Percentiles rank a stretch among this genome's conserved stretches.
Conservation (phyloP, 164 flowering plant genomes). For the Nymphaea colorata region DNA sequence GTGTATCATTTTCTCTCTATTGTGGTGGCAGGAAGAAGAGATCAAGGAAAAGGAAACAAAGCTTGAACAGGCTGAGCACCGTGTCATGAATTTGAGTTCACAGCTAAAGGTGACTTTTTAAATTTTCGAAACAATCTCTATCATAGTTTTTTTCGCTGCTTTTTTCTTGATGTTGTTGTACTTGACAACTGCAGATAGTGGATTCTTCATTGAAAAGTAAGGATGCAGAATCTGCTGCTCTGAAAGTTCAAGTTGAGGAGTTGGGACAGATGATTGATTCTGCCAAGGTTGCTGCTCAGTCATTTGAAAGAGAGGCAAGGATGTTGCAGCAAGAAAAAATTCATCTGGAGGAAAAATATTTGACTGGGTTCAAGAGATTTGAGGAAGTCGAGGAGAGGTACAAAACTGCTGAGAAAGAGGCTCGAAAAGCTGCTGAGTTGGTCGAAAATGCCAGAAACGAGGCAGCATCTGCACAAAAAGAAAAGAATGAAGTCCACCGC, state of each 20-base stretch:
- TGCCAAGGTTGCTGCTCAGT: slow-evolving; percentile 47
- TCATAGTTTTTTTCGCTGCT: neutral
- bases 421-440: slow-evolving; percentile 66
- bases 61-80: slow-evolving; percentile 74
- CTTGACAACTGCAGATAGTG: slow-evolving; percentile 53
- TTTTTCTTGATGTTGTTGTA: neutral
- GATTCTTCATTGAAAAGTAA: slow-evolving; percentile 64
- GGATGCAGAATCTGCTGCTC: slow-evolving; percentile 43
- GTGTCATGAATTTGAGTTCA: slow-evolving; percentile 52
- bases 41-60: slow-evolving; percentile 54
- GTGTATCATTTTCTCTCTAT: neutral
- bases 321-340: slow-evolving; percentile 66
- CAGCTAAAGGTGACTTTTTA: slow-evolving; percentile 57
- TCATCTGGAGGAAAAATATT: slow-evolving; percentile 65
- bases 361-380: slow-evolving; percentile 58
- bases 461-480: slow-evolving; percentile 58
- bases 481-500: slow-evolving; percentile 54
- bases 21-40: slow-evolving; percentile 60
- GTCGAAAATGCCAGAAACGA: slow-evolving; percentile 83
- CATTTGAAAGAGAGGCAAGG: slow-evolving; percentile 64
- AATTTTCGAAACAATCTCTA: neutral
- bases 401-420: slow-evolving; percentile 69
- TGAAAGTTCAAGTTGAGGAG: slow-evolving; percentile 52
- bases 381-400: slow-evolving; percentile 81
- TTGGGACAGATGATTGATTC: slow-evolving; percentile 52